Evolutionary conservation across 2,329 filamentous ascomycete genomes (phyloP).

Genomic region (Macroventuria anomochaeta): DNA sequence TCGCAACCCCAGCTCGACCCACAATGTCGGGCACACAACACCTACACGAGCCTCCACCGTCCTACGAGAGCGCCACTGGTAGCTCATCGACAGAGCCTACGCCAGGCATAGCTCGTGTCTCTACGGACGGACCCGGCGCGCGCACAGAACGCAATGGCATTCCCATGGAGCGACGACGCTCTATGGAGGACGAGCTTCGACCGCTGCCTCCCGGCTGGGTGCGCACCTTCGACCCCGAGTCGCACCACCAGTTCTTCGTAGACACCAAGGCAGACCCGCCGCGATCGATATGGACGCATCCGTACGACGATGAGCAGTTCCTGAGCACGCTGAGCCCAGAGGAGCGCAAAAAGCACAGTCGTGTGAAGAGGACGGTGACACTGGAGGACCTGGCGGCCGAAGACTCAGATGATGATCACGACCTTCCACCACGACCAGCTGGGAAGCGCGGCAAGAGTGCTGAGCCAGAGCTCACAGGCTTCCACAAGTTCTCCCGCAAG

Average conservation of each 20-base stretch:
- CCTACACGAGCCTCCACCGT: constrained; percentile 41
- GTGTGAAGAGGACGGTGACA: constrained; percentile 46
- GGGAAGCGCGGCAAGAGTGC: constrained; percentile 9
- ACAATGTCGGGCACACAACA: constrained; percentile 15
- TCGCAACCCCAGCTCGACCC: not conserved
- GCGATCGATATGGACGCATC: constrained; percentile 66
- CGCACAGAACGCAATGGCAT: constrained; percentile 59
- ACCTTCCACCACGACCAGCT: constrained; percentile 13
- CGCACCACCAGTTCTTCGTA: constrained; percentile 68
- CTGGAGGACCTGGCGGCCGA: constrained; percentile 57
- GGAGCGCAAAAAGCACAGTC: constrained; percentile 58
- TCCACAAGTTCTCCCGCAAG: constrained; percentile 59
- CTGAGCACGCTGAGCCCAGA: constrained; percentile 56
- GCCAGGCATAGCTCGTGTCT: constrained; percentile 34
- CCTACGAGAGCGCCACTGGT: constrained; percentile 41
- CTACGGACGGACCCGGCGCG: constrained; percentile 38
- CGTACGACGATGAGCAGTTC: constrained; percentile 65
- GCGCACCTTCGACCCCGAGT: constrained; percentile 61
- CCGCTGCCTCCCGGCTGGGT: constrained; percentile 64
- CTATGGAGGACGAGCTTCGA: constrained; percentile 67
- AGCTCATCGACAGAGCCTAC: constrained; percentile 31
- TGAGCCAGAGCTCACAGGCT: constrained; percentile 39
- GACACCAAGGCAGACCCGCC: constrained; percentile 63
- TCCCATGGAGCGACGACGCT: constrained; percentile 59
- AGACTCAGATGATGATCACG: constrained; percentile 41